phyloP scores from a whole-genome alignment of 2,329 filamentous ascomycete species.

The Daldinia eschscholtzii region DNA sequence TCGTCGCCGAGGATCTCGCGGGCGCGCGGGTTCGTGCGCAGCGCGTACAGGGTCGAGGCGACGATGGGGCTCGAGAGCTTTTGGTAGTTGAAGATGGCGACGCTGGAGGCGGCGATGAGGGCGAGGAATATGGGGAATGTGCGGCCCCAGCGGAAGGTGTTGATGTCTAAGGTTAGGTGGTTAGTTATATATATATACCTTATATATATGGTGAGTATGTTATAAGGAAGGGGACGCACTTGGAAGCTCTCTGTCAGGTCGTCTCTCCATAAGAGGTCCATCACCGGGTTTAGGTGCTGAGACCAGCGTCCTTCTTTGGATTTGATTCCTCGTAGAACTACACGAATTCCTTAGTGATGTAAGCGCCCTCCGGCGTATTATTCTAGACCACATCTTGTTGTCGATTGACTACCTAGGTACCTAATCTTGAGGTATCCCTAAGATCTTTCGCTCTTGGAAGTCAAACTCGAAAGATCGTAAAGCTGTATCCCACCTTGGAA shows the following conservation, averaged over 20 bases:
- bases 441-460: constrained; percentile 17
- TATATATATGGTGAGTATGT: neutral
- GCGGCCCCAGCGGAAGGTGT: constrained; percentile 72
- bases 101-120: constrained; percentile 76
- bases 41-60: constrained; percentile 89
- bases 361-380: constrained; percentile 51
- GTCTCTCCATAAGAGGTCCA: constrained; percentile 74
- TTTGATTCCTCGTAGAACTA: constrained; percentile 30
- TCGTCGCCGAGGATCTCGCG: constrained; percentile 86
- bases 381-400: constrained; percentile 53
- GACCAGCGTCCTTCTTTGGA: constrained; percentile 61
- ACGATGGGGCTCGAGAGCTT: constrained; percentile 90
- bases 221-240: constrained; percentile 55
- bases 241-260: constrained; percentile 75
- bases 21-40: constrained; percentile 82
- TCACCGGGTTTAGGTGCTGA: constrained; percentile 70
- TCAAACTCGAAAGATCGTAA: constrained; percentile 9
- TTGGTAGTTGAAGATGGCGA: constrained; percentile 99
- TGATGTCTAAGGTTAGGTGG: constrained; percentile 46
- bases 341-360: constrained; percentile 43
- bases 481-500: constrained; percentile 45
- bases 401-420: constrained; percentile 1
- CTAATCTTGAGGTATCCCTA: constrained; percentile 20
- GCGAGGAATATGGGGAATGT: constrained; percentile 85
- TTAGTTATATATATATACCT: neutral